phyloP scores from a whole-genome alignment of 2,329 filamentous ascomycete species.

The Fusarium tupiense region DNA sequence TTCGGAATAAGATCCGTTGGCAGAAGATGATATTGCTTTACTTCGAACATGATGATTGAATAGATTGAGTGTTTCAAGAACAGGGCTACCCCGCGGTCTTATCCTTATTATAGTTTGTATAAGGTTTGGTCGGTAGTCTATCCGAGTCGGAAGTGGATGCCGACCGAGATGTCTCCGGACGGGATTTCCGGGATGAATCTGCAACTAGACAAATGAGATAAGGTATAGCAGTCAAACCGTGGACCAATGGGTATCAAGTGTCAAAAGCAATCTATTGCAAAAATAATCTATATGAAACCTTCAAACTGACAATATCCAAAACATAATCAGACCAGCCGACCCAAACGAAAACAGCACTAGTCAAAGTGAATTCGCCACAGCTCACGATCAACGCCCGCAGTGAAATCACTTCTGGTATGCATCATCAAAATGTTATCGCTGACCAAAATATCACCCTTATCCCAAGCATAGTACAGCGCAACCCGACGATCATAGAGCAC shows the following conservation, averaged over 20 bases:
- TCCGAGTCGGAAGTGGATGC: slow-evolving; percentile 19
- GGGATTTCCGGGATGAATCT: neutral
- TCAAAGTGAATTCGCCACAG: slow-evolving; percentile 63
- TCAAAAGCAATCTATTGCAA: neutral
- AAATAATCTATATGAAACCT: neutral
- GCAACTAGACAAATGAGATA: neutral
- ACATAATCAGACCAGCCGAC: neutral
- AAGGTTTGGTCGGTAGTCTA: neutral
- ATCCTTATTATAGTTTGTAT: neutral
- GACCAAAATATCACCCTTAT: slow-evolving; percentile 63
- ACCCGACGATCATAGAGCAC: slow-evolving; percentile 61
- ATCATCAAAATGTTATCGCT: slow-evolving; percentile 62
- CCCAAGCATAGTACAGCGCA: slow-evolving; percentile 61
- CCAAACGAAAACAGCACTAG: neutral
- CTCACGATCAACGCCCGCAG: slow-evolving; percentile 55
- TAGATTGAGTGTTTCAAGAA: rapidly evolving
- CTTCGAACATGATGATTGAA: slow-evolving; percentile 28
- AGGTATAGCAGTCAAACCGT: too few species aligned
- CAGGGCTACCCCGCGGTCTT: neutral
- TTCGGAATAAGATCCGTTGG: slow-evolving; percentile 60
- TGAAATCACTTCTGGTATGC: slow-evolving; percentile 60
- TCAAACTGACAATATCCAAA: neutral
- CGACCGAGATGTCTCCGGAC: neutral
- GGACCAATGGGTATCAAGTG: too few species aligned
- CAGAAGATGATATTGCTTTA: slow-evolving; percentile 52